Evolutionary conservation across 148 eudicot species (phyloP).

Genomic region (Diospyros lotus): DNA sequence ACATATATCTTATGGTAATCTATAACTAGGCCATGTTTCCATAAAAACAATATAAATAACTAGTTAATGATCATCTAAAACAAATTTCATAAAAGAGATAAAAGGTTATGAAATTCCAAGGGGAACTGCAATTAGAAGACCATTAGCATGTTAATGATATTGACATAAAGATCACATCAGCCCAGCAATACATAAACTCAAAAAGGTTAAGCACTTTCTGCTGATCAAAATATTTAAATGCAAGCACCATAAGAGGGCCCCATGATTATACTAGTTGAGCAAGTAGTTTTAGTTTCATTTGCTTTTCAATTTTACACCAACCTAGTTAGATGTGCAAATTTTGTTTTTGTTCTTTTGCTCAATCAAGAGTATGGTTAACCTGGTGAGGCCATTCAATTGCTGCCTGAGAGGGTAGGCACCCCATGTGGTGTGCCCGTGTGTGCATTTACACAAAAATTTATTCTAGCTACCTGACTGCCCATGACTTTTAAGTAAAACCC

Average conservation of each 20-base stretch:
- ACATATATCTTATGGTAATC: not conserved
- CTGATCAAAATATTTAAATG: not conserved
- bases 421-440: too few relatives aligned
- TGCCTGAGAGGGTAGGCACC: too few relatives aligned
- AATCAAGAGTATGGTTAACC: too few relatives aligned
- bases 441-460: too few relatives aligned
- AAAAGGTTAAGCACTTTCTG: not conserved
- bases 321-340: not conserved
- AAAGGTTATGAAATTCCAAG: not conserved
- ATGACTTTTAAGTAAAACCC: too few relatives aligned
- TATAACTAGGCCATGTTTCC: not conserved
- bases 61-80: not conserved
- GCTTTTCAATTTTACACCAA: not conserved
- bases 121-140: not conserved
- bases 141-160: not conserved
- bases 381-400: too few relatives aligned
- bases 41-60: not conserved
- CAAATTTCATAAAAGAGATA: not conserved
- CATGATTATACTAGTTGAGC: not conserved
- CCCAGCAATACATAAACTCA: not conserved
- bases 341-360: not conserved
- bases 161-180: not conserved
- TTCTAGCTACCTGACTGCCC: too few relatives aligned
- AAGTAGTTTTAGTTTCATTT: not conserved
- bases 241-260: not conserved